Base-by-base conservation (phyloP, 176 grass and related monocot genomes). In the Phoenix dactylifera region DNA sequence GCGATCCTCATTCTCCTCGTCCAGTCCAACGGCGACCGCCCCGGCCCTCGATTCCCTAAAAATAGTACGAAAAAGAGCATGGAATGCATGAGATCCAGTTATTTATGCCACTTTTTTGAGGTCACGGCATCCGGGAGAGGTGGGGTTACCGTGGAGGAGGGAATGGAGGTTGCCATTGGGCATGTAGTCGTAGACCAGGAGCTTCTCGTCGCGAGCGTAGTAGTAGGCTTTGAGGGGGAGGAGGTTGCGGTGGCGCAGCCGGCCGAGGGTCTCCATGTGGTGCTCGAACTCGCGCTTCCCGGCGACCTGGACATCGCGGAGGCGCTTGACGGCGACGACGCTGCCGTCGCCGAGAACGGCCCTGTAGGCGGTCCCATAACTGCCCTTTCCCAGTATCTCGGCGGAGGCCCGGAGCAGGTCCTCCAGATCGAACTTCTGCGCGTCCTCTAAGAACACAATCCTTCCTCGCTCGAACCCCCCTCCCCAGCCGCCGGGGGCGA, bases 131-230 rank as follows among this genome's bases (percentile, higher is more conserved):
- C 7, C 7, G 35, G 35, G 9, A 44, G 35, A 2, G 10, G 35
- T 44, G 35, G 10, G 2, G 35, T 78, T 76, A 77, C 94, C 94
- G 66, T 93, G 88, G 52, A 98, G 88, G 66, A 93, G 79, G 18
- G 72, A 81, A 76, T 81, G 89, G 64, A 98, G 88, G 67, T 82
- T 93, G 73, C 94, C 88, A 35, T 89, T 89, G 62, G 84, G 88
- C 94, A 98, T 98, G 85, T 73, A 98, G 68, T 98, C 94, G 75
- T 89, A 98, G 35, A 98, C 94, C 0, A 98, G 84, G 18, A 98
- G 87, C 76, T 89, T 93, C 94, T 98, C 94, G 75, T 98, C 94
- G 62, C 79, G 84, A 51, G 88, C 88, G 55, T 89, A 89, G 81
- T 98, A 98, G 69, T 93, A 98, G 1, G 94, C 94, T 12, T 67